Evolutionary conservation across 2,329 filamentous ascomycete genomes (phyloP).

Genomic region (Biscogniauxia marginata): DNA sequence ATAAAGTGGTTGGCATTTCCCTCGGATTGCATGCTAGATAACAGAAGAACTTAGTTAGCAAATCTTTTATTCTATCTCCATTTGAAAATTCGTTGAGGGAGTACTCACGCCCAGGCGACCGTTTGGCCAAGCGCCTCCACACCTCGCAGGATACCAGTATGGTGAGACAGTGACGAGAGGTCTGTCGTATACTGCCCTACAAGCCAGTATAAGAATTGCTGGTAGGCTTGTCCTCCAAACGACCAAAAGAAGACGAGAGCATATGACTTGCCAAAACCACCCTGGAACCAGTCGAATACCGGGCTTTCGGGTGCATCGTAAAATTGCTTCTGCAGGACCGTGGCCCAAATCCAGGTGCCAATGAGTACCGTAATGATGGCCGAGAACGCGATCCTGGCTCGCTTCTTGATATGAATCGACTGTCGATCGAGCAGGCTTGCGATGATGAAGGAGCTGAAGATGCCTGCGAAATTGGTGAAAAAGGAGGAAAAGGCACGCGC

Average conservation of each 20-base stretch:
- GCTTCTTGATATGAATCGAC: slow-evolving; percentile 29
- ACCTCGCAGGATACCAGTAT: slow-evolving; percentile 32
- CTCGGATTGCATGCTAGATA: slow-evolving; percentile 30
- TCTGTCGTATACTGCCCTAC: slow-evolving; percentile 33
- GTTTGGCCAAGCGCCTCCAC: slow-evolving; percentile 34
- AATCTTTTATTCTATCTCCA: not conserved
- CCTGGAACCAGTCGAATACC: slow-evolving; percentile 32
- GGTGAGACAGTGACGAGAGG: slow-evolving; percentile 30
- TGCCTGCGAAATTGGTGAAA: slow-evolving; percentile 35
- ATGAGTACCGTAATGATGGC: slow-evolving; percentile 28
- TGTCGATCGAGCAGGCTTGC: slow-evolving; percentile 32
- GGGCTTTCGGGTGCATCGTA: slow-evolving; percentile 27
- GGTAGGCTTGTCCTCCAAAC: slow-evolving; percentile 32
- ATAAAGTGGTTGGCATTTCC: slow-evolving; percentile 33
- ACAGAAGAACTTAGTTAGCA: not conserved
- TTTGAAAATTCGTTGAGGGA: not conserved
- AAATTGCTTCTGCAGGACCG: slow-evolving; percentile 31
- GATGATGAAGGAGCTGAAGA: slow-evolving; percentile 32
- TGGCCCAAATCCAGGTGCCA: slow-evolving; percentile 34
- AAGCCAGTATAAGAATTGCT: slow-evolving; percentile 35
- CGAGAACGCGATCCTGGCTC: slow-evolving; percentile 26
- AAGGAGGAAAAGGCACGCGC: slow-evolving; percentile 34
- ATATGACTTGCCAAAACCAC: slow-evolving; percentile 28
- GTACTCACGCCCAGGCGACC: slow-evolving; percentile 32
- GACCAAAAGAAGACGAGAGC: slow-evolving; percentile 31